These are phyloP conservation scores for Arachnopeziza araneosa DNA, from an alignment of 2,329 filamentous ascomycete genomes.

Conservation along the genomic window DNA sequence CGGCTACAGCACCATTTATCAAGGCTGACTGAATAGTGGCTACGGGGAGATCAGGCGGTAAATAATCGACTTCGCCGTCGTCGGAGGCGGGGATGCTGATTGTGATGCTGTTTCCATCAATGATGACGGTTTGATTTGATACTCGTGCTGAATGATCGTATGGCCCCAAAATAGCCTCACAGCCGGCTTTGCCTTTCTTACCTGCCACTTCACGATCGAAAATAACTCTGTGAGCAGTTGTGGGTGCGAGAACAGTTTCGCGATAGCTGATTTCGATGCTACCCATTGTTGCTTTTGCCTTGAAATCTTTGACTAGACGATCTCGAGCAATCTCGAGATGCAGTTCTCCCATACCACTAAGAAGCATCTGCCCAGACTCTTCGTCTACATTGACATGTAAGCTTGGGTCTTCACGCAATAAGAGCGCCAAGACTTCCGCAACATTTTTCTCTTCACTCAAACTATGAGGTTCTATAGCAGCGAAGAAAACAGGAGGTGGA, in stretches of 20 bases:
- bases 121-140: conserved; percentile 41
- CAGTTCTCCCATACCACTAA: conserved; percentile 94
- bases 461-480: conserved; percentile 81
- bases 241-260: conserved; percentile 63
- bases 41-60: conserved; percentile 49
- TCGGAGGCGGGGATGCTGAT: conserved; percentile 39
- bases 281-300: conserved; percentile 78
- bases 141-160: conserved; percentile 38
- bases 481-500: conserved; percentile 91
- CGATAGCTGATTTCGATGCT: conserved; percentile 94
- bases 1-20: conserved; percentile 75
- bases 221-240: conserved; percentile 50
- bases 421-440: conserved; percentile 66
- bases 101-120: conserved; percentile 67
- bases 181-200: conserved; percentile 71
- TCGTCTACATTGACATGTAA: conserved; percentile 78
- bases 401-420: conserved; percentile 89
- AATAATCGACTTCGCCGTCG: conserved; percentile 33
- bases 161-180: conserved; percentile 62
- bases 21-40: conserved; percentile 48
- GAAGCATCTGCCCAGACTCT: conserved; percentile 86
- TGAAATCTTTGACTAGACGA: conserved; percentile 81
- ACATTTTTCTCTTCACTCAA: conserved; percentile 75
- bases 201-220: conserved; percentile 79
- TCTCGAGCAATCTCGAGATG: conserved; percentile 92